Evolutionary conservation across 148 eudicot genomes (phyloP).

Genomic region (Rhododendron ferrugineum): DNA sequence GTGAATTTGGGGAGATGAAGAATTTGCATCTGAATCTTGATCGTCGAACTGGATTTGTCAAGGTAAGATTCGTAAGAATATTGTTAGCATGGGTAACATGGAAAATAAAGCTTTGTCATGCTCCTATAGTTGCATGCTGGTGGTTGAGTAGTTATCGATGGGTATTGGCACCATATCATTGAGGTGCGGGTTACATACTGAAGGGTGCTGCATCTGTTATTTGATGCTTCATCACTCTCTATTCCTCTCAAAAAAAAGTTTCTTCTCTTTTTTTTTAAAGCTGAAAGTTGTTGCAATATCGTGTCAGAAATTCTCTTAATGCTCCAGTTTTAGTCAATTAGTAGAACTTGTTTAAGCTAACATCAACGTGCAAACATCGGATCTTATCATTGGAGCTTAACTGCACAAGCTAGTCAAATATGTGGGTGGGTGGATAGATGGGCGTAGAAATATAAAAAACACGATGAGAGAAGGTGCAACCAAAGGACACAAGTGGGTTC

Average conservation of each 20-base stretch:
- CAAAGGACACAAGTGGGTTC: neutral
- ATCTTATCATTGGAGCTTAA: neutral
- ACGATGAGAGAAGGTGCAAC: neutral
- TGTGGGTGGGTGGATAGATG: neutral
- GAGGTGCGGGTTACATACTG: neutral
- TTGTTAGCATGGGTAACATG: neutral
- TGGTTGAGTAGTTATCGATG: neutral
- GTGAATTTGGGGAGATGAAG: constrained; percentile 77
- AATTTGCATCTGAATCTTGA: constrained; percentile 91
- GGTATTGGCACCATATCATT: neutral
- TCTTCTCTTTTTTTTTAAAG: neutral
- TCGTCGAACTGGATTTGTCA: constrained; percentile 92
- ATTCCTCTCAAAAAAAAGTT: neutral
- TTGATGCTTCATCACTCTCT: neutral
- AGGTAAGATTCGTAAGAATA: constrained; percentile 59
- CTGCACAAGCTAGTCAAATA: neutral
- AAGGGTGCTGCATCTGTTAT: neutral
- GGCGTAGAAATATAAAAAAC: neutral
- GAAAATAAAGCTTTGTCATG: neutral
- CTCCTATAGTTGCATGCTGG: neutral
- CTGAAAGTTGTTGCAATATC: neutral
- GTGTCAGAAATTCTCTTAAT: neutral
- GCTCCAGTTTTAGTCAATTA: neutral
- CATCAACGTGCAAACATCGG: neutral
- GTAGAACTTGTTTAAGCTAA: neutral